Base-by-base conservation (phyloP, 2,329 filamentous ascomycete species). In the Fusarium cyanostomum region DNA sequence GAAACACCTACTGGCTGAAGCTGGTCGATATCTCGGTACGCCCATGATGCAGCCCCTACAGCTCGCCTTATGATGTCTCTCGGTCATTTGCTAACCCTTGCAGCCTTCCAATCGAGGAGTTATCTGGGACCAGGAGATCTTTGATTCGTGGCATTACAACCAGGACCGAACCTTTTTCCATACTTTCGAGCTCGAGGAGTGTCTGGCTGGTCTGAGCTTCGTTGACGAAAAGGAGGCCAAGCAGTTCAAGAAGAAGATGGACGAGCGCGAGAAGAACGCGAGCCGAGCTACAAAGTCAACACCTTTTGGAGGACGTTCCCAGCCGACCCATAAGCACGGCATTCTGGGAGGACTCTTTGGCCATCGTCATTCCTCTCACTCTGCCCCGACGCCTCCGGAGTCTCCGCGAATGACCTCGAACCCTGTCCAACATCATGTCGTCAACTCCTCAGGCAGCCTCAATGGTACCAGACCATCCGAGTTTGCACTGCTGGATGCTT, bases 101-200 rank as follows among this genome's bases (percentile, higher is more conserved):
- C 73, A 94, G 89, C 85, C 92, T 55, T 82, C 89, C 46, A 89
- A 88, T 73, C 87, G 90, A 74, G 94, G 94, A 56, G 93, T 97
- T 46, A 90, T 97, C 72, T 97, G 92, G 92, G 94, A 97, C 73
- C 94, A 98, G 80, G 95, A 99, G 79, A 92, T 99, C 71, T 99
- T 96, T 80, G 94, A 99, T 70, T 89, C 88, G 46, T 98, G 96
- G 84, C 83, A 84, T 64, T 99, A 98, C 82, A 97, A 97, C 79
- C 94, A 97, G 74, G 95, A 99, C 76, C 89, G 95, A 61, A 94
- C 92, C 59, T 99, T 97, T 80, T 99, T 99, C 79, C 94, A 98
- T 78, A 93, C 92, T 7, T 99, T 99, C 75, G 95, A 99, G 80
- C 85, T 97, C 53, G 94, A 98, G 78, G 89, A 96, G 64, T 98